Evolutionary conservation across 495 filamentous ascomycete genomes (phyloP), one percentile per base, ranked within the genome.

Genomic region (Penicillium bovifimosum): DNA sequence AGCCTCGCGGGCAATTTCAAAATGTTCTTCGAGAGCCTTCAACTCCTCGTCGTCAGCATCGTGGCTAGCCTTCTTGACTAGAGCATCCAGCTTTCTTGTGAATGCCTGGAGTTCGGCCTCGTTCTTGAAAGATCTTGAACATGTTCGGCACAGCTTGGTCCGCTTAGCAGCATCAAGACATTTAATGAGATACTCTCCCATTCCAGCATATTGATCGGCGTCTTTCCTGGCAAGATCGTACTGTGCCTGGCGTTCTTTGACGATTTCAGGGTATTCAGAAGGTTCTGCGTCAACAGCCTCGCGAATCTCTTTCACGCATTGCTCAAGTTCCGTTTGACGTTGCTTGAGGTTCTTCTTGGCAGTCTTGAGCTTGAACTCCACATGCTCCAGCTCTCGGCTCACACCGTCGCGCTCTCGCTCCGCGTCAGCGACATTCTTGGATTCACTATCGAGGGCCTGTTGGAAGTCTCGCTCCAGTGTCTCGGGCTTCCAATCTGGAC

Each of bases 381-480:
- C 67, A 46, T 91, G 84, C 60, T 90, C 85, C 9, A 93, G 74
- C 47, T 95, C 84, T 61, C 86, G 78, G 58, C 76, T 82, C 8
- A 81, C 75, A 18, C 74, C 73, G 42, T 96, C 89, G 35, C 88
- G 85, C 36, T 83, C 72, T 40, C 79, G 76, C 59, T 87, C 83
- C 2, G 82, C 79, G 41, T 88, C 82, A 14, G 72, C 61, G 13
- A 86, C 76, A 29, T 72, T 55, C 28, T 68, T 67, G 9, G 65
- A 74, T 59, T 81, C 77, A 58, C 75, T 69, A 40, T 85, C 76
- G 14, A 92, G 41, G 9, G 80, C 79, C 24, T 63, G 71, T 59
- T 92, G 86, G 50, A 88, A 95, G 14, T 85, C 80, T 27, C 75
- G 61, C 49, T 96, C 90, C 11, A 97, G 62, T 14, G 75, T 85